Base-by-base conservation (phyloP, 495 filamentous ascomycete species). In the Lophium mytilinum region DNA sequence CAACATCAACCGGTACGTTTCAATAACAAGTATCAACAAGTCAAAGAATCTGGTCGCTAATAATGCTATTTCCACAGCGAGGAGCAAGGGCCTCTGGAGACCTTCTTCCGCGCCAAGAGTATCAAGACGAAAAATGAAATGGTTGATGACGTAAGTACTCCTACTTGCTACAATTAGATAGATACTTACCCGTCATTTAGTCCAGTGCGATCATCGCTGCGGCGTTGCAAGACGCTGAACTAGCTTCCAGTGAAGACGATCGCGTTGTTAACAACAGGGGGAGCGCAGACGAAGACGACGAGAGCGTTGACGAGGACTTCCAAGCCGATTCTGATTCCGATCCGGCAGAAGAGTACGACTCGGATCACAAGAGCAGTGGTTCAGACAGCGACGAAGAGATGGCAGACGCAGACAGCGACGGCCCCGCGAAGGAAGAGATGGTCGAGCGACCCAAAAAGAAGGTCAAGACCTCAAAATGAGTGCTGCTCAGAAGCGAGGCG, bases 71-170 rank as follows among this genome's bases (percentile, higher is more conserved):
- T 36, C 24, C 24, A 52, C 53, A 85, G 83, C 52, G 94, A 99
- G 77, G 93, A 99, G 64, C 88, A 97, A 75, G 85, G 90, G 70
- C 88, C 90, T 6, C 82, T 99, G 3, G 93, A 97, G 66, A 84
- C 88, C 58, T 97, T 97, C 76, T 96, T 99, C 80, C 89, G 90
- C 69, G 78, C 85, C 52, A 97, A 97, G 77, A 83, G 81, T 52
- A 80, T 99, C 52, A 86, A 89, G n/a, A 87, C 93, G 58, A 95
- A 95, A 81, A 99, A 99, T 67, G 94, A 97, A 72, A 95, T 89
- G 78, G 74, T 80, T 3, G 85, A 86, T 46, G 85, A 89, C 58
- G 78, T 79, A 76, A 66, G 76, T 64, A 15, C 46, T 37, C 52
- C 18, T 53, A 24, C 36, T 48, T 57, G n/a, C 8, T 48, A 7